Evolutionary conservation across 371 early-diverging fungal genomes (phyloP).

Genomic region (Mortierella polycephala): DNA sequence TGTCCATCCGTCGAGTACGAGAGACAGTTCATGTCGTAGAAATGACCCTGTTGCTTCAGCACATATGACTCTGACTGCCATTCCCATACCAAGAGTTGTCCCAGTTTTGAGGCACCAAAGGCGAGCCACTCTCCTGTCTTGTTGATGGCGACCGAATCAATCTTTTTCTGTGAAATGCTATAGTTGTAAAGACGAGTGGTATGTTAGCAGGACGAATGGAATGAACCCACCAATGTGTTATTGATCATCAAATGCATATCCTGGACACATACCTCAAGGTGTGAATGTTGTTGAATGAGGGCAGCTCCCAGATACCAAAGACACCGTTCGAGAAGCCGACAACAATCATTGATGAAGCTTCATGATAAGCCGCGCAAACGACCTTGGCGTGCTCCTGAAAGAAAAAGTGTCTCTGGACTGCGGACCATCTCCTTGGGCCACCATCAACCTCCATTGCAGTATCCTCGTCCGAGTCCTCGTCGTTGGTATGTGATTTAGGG

Average conservation of each 20-base stretch:
- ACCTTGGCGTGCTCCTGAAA: conserved; percentile 80
- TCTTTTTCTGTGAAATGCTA: conserved; percentile 94
- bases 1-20: conserved; percentile 96
- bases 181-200: conserved; percentile 1
- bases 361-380: conserved; percentile 83
- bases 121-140: conserved; percentile 97
- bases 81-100: conserved; percentile 98
- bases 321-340: conserved; percentile 93
- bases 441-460: conserved; percentile 67
- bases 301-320: conserved; percentile 97
- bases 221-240: too few relatives aligned
- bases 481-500: conserved; percentile 44
- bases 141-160: conserved; percentile 90
- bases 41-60: conserved; percentile 98
- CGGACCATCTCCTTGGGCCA: conserved; percentile 67
- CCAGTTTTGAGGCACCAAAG: conserved; percentile 90
- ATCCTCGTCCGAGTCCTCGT: conserved; percentile 59
- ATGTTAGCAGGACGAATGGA: neutral
- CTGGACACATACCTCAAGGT: conserved; percentile 75
- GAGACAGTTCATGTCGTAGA: conserved; percentile 90
- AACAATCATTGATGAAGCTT: conserved; percentile 78
- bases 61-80: conserved; percentile 99
- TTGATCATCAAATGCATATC: neutral
- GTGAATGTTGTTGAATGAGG: conserved; percentile 88
- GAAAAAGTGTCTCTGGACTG: conserved; percentile 75